Conservation (phyloP, 352 stramenopile species). For the Globisporangium sylvaticum region DNA sequence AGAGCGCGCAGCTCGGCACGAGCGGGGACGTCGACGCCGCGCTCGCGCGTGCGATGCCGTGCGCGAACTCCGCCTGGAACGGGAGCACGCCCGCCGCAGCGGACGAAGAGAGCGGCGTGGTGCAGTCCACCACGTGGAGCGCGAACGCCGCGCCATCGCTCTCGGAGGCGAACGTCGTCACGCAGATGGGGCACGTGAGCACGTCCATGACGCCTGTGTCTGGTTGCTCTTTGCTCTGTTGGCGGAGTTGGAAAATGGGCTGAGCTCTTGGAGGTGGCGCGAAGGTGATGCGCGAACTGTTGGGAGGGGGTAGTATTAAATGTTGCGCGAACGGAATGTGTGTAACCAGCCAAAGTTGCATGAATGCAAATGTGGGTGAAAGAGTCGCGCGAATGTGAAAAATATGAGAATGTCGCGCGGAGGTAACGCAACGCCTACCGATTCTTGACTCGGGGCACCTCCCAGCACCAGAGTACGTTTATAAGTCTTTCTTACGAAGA, state of each 20-base stretch:
- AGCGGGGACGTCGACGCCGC: constrained; percentile 11
- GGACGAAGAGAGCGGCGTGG: constrained; percentile 5
- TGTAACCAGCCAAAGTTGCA: too few species aligned
- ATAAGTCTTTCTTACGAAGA: too few species aligned
- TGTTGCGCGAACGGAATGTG: background rate
- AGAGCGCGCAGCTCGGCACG: constrained; percentile 44
- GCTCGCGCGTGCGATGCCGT: constrained; percentile 4
- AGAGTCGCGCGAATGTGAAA: too few species aligned
- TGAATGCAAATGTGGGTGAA: too few species aligned
- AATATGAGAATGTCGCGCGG: too few species aligned
- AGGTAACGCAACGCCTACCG: too few species aligned
- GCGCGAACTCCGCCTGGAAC: constrained; percentile 2
- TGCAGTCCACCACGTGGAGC: constrained; percentile 54
- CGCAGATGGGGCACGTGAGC: constrained; percentile 43
- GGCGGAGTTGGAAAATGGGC: background rate
- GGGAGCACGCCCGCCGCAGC: background rate
- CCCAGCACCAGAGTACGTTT: too few species aligned
- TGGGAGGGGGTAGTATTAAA: background rate
- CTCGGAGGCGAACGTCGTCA: constrained; percentile 23
- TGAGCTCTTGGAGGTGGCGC: background rate
- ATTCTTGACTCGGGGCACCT: too few species aligned
- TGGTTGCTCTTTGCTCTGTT: background rate
- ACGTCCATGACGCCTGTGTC: background rate
- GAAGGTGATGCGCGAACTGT: background rate
- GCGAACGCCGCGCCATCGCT: constrained; percentile 31